Percentiles rank a stretch among this genome's conserved stretches.
These are phyloP conservation scores for Suhomyces prunicola DNA, from an alignment of 805 yeast species.

Conservation along the genomic window DNA sequence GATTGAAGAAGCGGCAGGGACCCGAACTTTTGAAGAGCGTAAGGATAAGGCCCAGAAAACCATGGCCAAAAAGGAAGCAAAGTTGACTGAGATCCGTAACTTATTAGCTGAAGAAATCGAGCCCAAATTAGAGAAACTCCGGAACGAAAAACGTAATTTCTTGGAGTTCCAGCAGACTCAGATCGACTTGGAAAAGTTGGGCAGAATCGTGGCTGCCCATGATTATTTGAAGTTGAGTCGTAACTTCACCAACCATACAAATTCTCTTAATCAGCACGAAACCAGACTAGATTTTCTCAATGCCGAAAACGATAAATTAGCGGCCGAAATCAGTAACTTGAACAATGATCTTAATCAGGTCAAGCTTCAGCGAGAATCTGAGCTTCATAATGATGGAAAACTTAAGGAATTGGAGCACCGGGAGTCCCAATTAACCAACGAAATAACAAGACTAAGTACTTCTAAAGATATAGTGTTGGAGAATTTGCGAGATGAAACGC, in stretches of 20 bases:
- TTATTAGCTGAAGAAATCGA: conserved; percentile 83
- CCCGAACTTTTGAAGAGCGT: conserved; percentile 91
- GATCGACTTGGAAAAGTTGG: conserved; percentile 70
- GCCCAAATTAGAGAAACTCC: conserved; percentile 79
- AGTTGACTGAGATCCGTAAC: conserved; percentile 71
- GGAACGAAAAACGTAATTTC: conserved; percentile 77
- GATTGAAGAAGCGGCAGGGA: conserved; percentile 98
- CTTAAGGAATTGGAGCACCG: conserved; percentile 56
- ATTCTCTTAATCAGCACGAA: conserved; percentile 41
- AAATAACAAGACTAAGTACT: conserved; percentile 66
- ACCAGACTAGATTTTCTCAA: conserved; percentile 39
- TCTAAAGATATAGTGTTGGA: conserved; percentile 55
- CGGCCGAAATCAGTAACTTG: conserved; percentile 55
- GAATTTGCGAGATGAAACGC: conserved; percentile 53
- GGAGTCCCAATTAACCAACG: conserved; percentile 58
- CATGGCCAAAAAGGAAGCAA: conserved; percentile 86
- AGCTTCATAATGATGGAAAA: conserved; percentile 57
- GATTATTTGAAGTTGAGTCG: conserved; percentile 51
- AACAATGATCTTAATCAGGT: conserved; percentile 58
- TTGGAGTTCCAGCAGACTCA: conserved; percentile 85
- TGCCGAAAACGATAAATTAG: conserved; percentile 43
- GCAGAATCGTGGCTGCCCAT: conserved; percentile 73
- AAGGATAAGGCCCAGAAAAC: conserved; percentile 89
- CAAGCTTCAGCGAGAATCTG: conserved; percentile 52
- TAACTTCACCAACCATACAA: conserved; percentile 43